Evolutionary conservation across 208 protist species (phyloP).

Genomic region (Wallacemonas sp.): DNA sequence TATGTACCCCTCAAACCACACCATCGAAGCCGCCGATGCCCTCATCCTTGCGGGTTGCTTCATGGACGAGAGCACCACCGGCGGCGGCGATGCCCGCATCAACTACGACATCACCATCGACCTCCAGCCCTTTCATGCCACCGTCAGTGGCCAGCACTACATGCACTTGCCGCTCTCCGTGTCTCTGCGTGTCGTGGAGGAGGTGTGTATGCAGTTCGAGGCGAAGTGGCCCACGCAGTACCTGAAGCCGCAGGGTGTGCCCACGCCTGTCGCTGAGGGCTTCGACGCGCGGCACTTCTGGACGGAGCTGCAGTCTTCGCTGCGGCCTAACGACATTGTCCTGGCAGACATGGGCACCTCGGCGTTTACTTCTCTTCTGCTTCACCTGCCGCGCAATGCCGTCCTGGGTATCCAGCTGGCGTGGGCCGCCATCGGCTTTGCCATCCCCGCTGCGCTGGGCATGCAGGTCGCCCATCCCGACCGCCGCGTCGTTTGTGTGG

Average conservation of each 20-base stretch:
- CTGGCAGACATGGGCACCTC: conserved; percentile 53
- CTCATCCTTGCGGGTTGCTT: conserved; percentile 38
- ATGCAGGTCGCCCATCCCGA: conserved; percentile 39
- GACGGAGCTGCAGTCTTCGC: conserved; percentile 37
- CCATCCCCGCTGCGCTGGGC: conserved; percentile 45
- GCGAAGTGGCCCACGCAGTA: conserved; percentile 36
- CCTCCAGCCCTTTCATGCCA: conserved; percentile 42
- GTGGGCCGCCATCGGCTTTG: conserved; percentile 57
- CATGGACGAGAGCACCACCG: conserved; percentile 38
- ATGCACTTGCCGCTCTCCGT: conserved; percentile 43
- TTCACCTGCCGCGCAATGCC: conserved; percentile 29
- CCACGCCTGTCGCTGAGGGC: conserved; percentile 5
- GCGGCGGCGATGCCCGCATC: conserved; percentile 42
- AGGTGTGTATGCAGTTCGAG: conserved; percentile 27
- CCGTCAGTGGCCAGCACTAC: conserved; percentile 37
- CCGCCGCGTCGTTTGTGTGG: conserved; percentile 41
- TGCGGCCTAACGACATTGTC: conserved; percentile 40
- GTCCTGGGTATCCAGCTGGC: conserved; percentile 28
- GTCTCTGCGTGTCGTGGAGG: conserved; percentile 31
- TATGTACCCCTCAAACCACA: conserved; percentile 21
- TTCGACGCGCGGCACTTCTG: conserved; percentile 42
- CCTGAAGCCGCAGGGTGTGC: conserved; percentile 18
- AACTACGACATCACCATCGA: conserved; percentile 33
- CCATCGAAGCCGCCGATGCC: conserved; percentile 44
- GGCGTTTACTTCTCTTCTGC: conserved; percentile 29